Base-by-base conservation (phyloP, 108 stramenopile species). In the Cylindrotheca closterium region DNA sequence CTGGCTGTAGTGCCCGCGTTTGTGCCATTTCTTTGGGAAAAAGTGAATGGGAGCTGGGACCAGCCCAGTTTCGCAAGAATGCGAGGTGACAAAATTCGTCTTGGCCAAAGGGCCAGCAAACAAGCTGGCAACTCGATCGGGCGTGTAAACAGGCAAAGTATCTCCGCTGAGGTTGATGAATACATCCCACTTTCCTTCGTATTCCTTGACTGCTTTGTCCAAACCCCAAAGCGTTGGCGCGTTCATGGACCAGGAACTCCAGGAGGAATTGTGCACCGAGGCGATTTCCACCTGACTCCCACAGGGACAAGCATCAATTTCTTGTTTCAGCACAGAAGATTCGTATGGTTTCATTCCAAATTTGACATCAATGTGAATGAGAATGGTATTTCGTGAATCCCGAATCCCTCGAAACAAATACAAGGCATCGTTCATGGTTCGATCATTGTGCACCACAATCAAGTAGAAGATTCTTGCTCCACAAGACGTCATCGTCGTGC, bases 161-260 rank as follows among this genome's bases (percentile, higher is more conserved):
- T 95, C 94, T 23, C 90, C 91, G 46, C 86, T 85, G 12, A 95
- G 69, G 61, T 91, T 95, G 55, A 91, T 74, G 30, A 84, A 92
- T 23, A 88, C 79, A 65, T 95, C 91, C 89, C 89, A 91, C 15
- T 79, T 37, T 17, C 63, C 73, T n/a, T 46, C 52, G 30, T 68
- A 81, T 22, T 64, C 42, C 31, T 51, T 53, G 19, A 71, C 60
- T 10, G 75, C 74, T 50, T 68, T 50, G 63, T 89, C 81, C 84
- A 95, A 79, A 19, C 79, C 84, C 90, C 90, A 91, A 21, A 88
- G 54, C 1, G 89, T 90, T 8, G 94, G 94, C 21, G 84, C 72
- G 59, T 91, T 90, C 94, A 95, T 95, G 46, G 82, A 82, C 94
- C 94, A 95, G 52, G 74, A 57, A 23, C 87, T 74, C 94, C 94